phyloP scores from a whole-genome alignment of 2,329 filamentous ascomycete species.

The Phoma sp. region DNA sequence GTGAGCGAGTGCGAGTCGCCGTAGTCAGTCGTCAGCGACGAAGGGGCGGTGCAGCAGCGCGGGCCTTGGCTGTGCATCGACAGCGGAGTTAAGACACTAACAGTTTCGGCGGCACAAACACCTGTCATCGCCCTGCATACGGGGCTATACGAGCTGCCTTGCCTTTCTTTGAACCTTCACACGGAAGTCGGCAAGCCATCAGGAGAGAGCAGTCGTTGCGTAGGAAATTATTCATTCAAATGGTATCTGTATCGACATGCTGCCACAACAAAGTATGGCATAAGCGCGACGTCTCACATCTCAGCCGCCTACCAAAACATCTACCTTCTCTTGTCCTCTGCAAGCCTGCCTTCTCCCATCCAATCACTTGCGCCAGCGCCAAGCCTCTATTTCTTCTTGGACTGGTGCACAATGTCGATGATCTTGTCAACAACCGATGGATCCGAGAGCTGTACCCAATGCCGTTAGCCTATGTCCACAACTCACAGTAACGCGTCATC shows the following conservation, averaged over 20 bases:
- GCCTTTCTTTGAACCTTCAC: background rate
- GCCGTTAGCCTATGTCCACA: conserved; percentile 31
- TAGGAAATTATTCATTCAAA: background rate
- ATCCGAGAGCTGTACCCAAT: conserved; percentile 73
- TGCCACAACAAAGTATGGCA: conserved; percentile 1
- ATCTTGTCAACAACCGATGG: conserved; percentile 89
- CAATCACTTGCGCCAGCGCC: conserved; percentile 8
- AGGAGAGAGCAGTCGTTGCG: background rate
- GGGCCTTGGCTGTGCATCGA: conserved; percentile 5
- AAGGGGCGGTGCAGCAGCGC: conserved; percentile 15
- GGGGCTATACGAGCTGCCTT: conserved; percentile 3
- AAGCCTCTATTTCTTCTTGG: conserved; percentile 52
- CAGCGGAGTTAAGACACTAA: conserved; percentile 12
- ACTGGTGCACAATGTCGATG: conserved; percentile 76
- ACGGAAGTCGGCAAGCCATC: background rate
- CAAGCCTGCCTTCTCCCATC: background rate
- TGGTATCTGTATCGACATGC: conserved; percentile 11
- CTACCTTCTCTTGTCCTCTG: background rate
- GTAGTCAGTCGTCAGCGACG: conserved; percentile 29
- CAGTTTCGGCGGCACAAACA: conserved; percentile 6
- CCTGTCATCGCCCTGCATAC: conserved; percentile 6
- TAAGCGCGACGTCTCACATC: conserved; percentile 7
- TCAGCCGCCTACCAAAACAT: conserved; percentile 2
- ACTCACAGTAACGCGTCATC: conserved; percentile 37
- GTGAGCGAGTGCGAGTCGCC: conserved; percentile 20